These are phyloP conservation scores for Tagetes erecta DNA, from an alignment of 129 eudicot genomes.

Conservation along the genomic window DNA sequence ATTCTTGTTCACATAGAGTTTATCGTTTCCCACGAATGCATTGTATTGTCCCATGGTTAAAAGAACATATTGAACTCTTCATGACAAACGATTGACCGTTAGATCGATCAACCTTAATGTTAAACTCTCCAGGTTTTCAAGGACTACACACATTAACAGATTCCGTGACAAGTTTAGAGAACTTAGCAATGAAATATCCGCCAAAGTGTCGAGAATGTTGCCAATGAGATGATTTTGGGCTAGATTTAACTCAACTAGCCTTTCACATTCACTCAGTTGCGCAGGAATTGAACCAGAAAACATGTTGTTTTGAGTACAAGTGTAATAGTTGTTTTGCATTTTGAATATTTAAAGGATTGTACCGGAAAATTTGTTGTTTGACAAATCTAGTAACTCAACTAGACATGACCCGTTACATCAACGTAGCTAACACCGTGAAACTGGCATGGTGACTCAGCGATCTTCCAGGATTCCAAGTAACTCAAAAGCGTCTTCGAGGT, in stretches of 20 bases:
- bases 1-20: constrained; percentile 50
- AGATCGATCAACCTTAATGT: constrained; percentile 70
- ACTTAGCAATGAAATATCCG: constrained; percentile 55
- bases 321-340: constrained; percentile 55
- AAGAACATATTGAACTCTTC: constrained; percentile 57
- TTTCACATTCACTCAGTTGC: constrained; percentile 57
- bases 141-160: constrained; percentile 59
- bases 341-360: constrained; percentile 54
- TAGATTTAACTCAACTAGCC: constrained; percentile 71
- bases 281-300: constrained; percentile 72
- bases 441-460: constrained; percentile 54
- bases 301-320: constrained; percentile 56
- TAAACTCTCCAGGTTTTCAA: constrained; percentile 49
- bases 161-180: constrained; percentile 77
- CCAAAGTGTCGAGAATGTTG: constrained; percentile 51
- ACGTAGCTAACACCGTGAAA: constrained; percentile 71
- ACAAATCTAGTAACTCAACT: constrained; percentile 50
- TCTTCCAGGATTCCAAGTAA: constrained; percentile 69
- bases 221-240: constrained; percentile 65
- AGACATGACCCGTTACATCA: constrained; percentile 50
- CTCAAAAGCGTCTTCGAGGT: too few species aligned
- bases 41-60: constrained; percentile 55
- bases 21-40: constrained; percentile 63
- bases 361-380: constrained; percentile 73
- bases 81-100: constrained; percentile 67